Percentiles rank a stretch among this genome's conserved stretches.
Conservation (phyloP, 441 rosid genomes). For the Eutrema salsugineum region DNA sequence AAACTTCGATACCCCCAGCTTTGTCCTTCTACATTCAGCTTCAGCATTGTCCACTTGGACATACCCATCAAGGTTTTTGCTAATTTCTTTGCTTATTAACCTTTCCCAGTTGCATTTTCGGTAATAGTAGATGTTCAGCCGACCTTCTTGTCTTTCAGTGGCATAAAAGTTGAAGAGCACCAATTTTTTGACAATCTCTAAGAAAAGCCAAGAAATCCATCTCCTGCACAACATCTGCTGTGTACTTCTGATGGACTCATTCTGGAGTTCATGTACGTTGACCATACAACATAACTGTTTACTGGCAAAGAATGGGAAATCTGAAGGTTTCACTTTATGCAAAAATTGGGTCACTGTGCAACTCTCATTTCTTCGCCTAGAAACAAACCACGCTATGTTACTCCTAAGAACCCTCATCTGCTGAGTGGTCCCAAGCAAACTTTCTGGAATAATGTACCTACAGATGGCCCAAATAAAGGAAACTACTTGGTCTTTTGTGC, state of each 20-base stretch:
- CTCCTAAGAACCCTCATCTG: slow-evolving; percentile 68
- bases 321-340: slow-evolving; percentile 54
- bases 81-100: slow-evolving; percentile 39
- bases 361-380: slow-evolving; percentile 66
- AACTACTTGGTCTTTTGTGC: slow-evolving; percentile 66
- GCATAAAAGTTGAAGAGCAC: slow-evolving; percentile 73
- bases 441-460: slow-evolving; percentile 67
- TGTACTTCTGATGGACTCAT: slow-evolving; percentile 17
- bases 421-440: slow-evolving; percentile 63
- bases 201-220: slow-evolving; percentile 89
- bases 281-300: slow-evolving; percentile 32
- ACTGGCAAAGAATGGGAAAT: slow-evolving; percentile 49
- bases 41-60: slow-evolving; percentile 36
- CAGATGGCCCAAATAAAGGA: slow-evolving; percentile 89
- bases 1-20: slow-evolving; percentile 66
- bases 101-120: slow-evolving; percentile 67
- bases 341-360: slow-evolving; percentile 62
- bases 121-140: slow-evolving; percentile 60
- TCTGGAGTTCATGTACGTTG: slow-evolving; percentile 3
- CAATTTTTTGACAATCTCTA: slow-evolving; percentile 62
- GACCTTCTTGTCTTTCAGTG: slow-evolving; percentile 79
- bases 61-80: slow-evolving; percentile 42
- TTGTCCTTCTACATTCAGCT: slow-evolving; percentile 41
- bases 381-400: slow-evolving; percentile 66
- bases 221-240: slow-evolving; percentile 40